Evolutionary conservation across 129 eudicot species (phyloP).

Genomic region (Artemisia argyi): DNA sequence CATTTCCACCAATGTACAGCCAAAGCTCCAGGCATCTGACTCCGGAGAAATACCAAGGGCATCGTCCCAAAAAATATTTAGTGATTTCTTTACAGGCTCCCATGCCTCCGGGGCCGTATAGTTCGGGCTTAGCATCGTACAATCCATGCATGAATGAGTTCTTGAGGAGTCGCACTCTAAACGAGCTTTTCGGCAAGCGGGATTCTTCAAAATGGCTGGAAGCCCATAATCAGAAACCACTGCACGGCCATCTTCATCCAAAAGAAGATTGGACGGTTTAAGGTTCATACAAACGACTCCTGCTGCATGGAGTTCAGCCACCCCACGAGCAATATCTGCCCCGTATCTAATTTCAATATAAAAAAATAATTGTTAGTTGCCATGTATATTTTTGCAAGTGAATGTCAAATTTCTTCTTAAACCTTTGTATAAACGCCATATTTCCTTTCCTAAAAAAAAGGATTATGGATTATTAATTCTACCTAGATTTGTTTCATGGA

Average conservation of each 20-base stretch:
- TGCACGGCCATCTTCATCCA: constrained; percentile 87
- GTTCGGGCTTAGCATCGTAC: constrained; percentile 94
- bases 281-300: constrained; percentile 96
- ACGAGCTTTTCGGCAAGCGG: constrained; percentile 73
- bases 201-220: constrained; percentile 86
- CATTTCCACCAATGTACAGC: constrained; percentile 98
- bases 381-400: not conserved
- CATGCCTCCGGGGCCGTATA: constrained; percentile 99
- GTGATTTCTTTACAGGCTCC: constrained; percentile 85
- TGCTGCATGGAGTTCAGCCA: constrained; percentile 98
- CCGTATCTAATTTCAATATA: constrained; percentile 62
- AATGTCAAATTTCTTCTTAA: too few relatives aligned
- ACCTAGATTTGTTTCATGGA: too few relatives aligned
- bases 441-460: too few relatives aligned
- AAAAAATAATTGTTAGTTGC: constrained; percentile 13
- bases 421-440: too few relatives aligned
- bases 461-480: too few relatives aligned
- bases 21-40: constrained; percentile 99
- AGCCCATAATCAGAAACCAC: constrained; percentile 98
- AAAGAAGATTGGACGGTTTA: constrained; percentile 94
- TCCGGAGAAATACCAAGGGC: constrained; percentile 94
- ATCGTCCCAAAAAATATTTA: constrained; percentile 88
- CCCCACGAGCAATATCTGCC: constrained; percentile 98
- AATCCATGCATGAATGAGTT: constrained; percentile 97
- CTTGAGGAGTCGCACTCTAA: constrained; percentile 76